Evolutionary conservation across 257 asterid genomes (phyloP).

Genomic region (Solanum lycopersicoides): DNA sequence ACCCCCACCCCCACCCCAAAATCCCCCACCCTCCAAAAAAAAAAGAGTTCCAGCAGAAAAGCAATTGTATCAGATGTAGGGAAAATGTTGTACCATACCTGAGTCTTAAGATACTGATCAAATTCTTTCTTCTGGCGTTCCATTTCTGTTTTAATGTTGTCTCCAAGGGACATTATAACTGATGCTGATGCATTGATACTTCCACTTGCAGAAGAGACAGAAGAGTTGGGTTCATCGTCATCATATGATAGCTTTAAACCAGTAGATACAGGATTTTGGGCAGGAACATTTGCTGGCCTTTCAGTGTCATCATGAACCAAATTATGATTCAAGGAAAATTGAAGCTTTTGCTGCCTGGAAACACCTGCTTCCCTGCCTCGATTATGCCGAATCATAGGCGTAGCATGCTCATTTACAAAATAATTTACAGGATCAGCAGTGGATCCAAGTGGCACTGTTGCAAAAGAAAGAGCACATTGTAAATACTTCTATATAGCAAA

Average conservation of each 20-base stretch:
- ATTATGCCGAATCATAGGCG: slow-evolving; percentile 29
- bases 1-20: background rate
- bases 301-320: slow-evolving; percentile 40
- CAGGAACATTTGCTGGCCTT: slow-evolving; percentile 21
- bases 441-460: slow-evolving; percentile 45
- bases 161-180: slow-evolving; percentile 33
- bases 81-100: slow-evolving; percentile 30
- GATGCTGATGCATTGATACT: slow-evolving; percentile 41
- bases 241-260: slow-evolving; percentile 84
- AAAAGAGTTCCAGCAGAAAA: background rate
- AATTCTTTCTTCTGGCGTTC: slow-evolving; percentile 57
- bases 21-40: background rate
- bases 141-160: slow-evolving; percentile 47
- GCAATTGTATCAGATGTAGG: background rate
- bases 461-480: background rate
- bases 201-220: slow-evolving; percentile 66
- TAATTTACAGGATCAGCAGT: slow-evolving; percentile 43
- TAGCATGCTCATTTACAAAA: slow-evolving; percentile 35
- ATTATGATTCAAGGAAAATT: slow-evolving; percentile 36
- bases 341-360: slow-evolving; percentile 44
- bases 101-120: slow-evolving; percentile 51
- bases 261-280: slow-evolving; percentile 66
- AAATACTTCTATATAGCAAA: background rate
- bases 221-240: slow-evolving; percentile 69
- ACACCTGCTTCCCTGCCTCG: slow-evolving; percentile 27